Evolutionary conservation across 768 basidiomycete genomes (phyloP).

Genomic region (Heimioporus sp.): DNA sequence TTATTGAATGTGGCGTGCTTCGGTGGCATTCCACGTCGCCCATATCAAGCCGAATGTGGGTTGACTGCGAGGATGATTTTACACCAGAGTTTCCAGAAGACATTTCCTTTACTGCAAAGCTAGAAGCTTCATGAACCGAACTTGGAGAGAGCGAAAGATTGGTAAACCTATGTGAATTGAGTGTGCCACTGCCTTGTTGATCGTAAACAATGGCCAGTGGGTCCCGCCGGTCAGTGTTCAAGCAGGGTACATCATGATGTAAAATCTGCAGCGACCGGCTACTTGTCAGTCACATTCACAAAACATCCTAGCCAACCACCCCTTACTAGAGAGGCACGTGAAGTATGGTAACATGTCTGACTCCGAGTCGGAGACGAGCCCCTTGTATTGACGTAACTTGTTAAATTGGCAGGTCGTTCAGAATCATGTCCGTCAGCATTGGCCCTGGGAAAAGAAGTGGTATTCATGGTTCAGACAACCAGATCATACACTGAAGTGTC

Average conservation of each 20-base stretch:
- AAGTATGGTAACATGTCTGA: too few relatives aligned
- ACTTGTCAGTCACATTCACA: neutral
- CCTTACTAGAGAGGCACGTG: neutral
- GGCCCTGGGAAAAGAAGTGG: slow-evolving; percentile 1
- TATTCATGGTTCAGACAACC: slow-evolving; percentile 14
- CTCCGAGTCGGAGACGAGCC: too few relatives aligned
- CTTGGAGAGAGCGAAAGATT: neutral
- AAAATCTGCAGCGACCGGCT: slow-evolving; percentile 8
- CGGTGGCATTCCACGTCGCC: neutral
- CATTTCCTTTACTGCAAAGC: neutral
- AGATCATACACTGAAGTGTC: neutral
- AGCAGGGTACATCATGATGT: slow-evolving; percentile 13
- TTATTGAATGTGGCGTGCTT: neutral
- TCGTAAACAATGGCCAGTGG: neutral
- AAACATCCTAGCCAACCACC: neutral
- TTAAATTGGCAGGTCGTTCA: too few relatives aligned
- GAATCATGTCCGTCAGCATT: too few relatives aligned
- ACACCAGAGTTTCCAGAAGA: neutral
- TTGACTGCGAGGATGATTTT: neutral
- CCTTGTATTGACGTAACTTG: too few relatives aligned
- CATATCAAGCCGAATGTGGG: neutral
- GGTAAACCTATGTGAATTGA: neutral
- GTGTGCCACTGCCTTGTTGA: neutral
- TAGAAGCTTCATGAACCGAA: neutral
- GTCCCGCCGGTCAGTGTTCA: neutral